Evolutionary conservation across 768 basidiomycete species (phyloP), one percentile per base, ranked within the genome.

Genomic region (Lactarius deliciosus): DNA sequence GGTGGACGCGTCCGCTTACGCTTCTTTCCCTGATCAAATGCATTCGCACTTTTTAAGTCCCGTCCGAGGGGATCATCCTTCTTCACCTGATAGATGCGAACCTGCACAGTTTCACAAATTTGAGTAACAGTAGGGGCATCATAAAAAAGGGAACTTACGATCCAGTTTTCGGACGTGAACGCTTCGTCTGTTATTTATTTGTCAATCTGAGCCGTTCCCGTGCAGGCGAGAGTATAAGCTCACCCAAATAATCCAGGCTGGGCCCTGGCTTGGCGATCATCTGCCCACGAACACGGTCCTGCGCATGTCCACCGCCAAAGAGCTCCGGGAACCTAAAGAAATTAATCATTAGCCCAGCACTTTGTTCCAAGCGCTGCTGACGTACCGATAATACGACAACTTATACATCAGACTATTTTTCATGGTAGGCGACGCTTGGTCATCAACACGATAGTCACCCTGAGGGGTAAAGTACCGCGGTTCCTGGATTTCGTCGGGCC

Each of bases 141-240:
- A 32, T 53, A 32, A 16, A 28, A 50, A 43, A 13, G 22, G 8
- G 25, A 50, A 81, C 87, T 77, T 73, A 94, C 96, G 70, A 99
- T 96, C 97, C 97, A 99, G 78, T 99, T 99, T 81, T 99, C 97
- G 8, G 94, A 93, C 2, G 97, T 99, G 81, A 96, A 99, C 9
- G 96, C 97, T 77, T 99, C 97, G 69, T 99, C 94, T 93, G n/a
- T 68, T 11, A 63, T 60, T 60, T 13, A 56, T 28, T 22, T 47
- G 64, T 63, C 28, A 64, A 40, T 65, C 20, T 30, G 41, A 53
- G 34, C 25, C 30, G 34, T 32, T 53, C 53, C 61, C 56, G 50
- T 38, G 13, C 32, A 64, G 16, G 47, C 30, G 11, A 16, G 68
- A 45, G 50, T n/a, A 18, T 28, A 22, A 7, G 79, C 89, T 68